Conservation (phyloP, 495 filamentous ascomycete genomes). For the Tirmania nivea region DNA sequence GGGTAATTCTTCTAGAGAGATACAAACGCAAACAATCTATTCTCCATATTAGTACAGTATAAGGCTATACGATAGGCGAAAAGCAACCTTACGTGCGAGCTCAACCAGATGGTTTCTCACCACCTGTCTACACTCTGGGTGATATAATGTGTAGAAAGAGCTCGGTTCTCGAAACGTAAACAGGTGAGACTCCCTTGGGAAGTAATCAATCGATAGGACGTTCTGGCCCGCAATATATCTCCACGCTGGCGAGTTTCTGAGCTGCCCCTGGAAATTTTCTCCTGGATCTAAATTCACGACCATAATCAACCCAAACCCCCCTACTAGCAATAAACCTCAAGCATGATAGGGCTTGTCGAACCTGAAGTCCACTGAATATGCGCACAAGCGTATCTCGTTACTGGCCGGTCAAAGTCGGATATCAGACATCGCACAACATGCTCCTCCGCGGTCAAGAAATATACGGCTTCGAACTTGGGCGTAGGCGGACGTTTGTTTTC, state of each 20-base stretch:
- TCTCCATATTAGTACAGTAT: conserved; percentile 15
- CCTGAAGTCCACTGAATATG: conserved; percentile 71
- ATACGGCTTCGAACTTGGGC: conserved; percentile 76
- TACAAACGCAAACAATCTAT: conserved; percentile 65
- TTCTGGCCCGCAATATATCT: conserved; percentile 51
- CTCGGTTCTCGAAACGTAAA: conserved; percentile 82
- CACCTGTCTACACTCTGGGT: conserved; percentile 69
- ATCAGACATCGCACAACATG: conserved; percentile 84
- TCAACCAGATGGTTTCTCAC: conserved; percentile 59
- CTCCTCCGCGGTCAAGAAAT: conserved; percentile 62
- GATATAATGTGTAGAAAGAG: conserved; percentile 82
- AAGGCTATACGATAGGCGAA: conserved; percentile 1
- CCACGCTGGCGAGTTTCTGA: conserved; percentile 29
- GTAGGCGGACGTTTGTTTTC: conserved; percentile 62
- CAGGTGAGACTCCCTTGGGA: conserved; percentile 73
- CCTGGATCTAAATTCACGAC: neutral
- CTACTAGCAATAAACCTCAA: neutral
- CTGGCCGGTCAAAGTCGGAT: conserved; percentile 64
- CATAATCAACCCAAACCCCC: neutral
- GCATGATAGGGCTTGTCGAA: conserved; percentile 20
- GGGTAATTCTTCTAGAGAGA: conserved; percentile 68
- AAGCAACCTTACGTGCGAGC: conserved; percentile 35
- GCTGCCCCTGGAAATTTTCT: conserved; percentile 13
- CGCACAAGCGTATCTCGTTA: conserved; percentile 38
- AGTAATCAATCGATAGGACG: conserved; percentile 66